Evolutionary conservation across 2,329 filamentous ascomycete species (phyloP).

Genomic region (Fusarium tjaetaba): DNA sequence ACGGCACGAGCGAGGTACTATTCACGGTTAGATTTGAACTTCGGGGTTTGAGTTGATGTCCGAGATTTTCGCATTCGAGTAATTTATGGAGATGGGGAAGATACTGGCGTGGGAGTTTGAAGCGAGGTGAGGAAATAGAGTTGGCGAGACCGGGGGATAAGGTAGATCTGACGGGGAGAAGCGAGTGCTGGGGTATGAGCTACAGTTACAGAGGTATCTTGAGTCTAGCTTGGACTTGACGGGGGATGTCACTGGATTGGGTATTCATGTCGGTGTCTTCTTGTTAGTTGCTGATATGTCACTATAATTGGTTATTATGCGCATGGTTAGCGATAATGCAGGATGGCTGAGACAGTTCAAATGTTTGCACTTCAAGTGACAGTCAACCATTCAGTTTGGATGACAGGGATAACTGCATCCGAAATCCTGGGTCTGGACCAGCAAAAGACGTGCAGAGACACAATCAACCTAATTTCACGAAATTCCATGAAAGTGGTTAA

Average conservation of each 20-base stretch:
- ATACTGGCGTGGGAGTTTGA: background rate
- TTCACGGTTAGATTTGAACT: background rate
- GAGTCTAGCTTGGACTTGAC: background rate
- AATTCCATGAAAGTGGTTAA: background rate
- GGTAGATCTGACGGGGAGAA: background rate
- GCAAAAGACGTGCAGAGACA: background rate
- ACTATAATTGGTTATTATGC: background rate
- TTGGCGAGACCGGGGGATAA: background rate
- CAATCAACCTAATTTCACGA: background rate
- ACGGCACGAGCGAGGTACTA: background rate
- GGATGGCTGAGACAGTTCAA: conserved; percentile 1
- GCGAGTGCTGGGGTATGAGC: background rate
- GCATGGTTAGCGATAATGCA: background rate
- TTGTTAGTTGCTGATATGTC: background rate
- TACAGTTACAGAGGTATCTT: background rate
- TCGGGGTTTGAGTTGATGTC: too few species aligned
- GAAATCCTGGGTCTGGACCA: background rate
- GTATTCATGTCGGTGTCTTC: background rate
- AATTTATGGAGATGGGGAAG: background rate
- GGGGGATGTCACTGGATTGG: background rate
- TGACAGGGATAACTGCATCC: background rate
- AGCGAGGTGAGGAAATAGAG: background rate
- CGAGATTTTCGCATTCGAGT: background rate
- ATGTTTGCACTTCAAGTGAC: background rate
- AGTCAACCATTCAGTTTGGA: background rate